Conservation (phyloP, 2,329 filamentous ascomycete species). For the Penicillium nordicum region DNA sequence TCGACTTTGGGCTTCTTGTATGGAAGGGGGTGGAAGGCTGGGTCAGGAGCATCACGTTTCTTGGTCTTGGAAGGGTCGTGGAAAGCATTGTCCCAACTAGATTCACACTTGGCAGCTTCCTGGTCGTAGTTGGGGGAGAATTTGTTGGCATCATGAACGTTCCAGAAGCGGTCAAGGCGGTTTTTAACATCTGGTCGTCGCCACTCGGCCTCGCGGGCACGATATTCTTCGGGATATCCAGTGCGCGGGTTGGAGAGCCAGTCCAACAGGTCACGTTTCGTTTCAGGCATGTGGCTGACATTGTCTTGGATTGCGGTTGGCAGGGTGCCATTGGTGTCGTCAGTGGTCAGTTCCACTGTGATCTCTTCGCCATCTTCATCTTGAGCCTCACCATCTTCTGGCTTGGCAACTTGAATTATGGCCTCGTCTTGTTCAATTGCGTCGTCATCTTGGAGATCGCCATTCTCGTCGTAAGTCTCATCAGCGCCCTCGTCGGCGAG, state of each 20-base stretch:
- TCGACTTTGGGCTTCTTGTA: constrained; percentile 32
- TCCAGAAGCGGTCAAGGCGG: constrained; percentile 37
- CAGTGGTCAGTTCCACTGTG: constrained; percentile 9
- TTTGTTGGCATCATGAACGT: constrained; percentile 33
- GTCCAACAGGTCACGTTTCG: constrained; percentile 13
- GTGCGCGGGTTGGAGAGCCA: constrained; percentile 22
- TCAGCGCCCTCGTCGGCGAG: constrained; percentile 15
- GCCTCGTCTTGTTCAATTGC: constrained; percentile 14
- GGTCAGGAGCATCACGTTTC: constrained; percentile 28
- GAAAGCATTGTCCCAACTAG: constrained; percentile 35
- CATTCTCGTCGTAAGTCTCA: constrained; percentile 15
- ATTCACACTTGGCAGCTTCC: constrained; percentile 28
- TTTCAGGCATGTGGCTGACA: not conserved
- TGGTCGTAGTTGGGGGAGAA: constrained; percentile 37
- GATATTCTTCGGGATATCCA: constrained; percentile 18
- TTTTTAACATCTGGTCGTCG: constrained; percentile 26
- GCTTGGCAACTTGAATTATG: constrained; percentile 6
- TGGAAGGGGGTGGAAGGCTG: constrained; percentile 29
- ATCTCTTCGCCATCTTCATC: constrained; percentile 21
- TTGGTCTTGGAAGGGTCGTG: constrained; percentile 28
- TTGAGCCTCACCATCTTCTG: constrained; percentile 10
- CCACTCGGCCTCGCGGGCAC: constrained; percentile 17
- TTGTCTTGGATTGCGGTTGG: constrained; percentile 1
- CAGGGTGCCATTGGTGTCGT: not conserved
- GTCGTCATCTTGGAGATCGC: constrained; percentile 19